Evolutionary conservation across 2,329 filamentous ascomycete species (phyloP).

Genomic region (Aspergillus clavatus): DNA sequence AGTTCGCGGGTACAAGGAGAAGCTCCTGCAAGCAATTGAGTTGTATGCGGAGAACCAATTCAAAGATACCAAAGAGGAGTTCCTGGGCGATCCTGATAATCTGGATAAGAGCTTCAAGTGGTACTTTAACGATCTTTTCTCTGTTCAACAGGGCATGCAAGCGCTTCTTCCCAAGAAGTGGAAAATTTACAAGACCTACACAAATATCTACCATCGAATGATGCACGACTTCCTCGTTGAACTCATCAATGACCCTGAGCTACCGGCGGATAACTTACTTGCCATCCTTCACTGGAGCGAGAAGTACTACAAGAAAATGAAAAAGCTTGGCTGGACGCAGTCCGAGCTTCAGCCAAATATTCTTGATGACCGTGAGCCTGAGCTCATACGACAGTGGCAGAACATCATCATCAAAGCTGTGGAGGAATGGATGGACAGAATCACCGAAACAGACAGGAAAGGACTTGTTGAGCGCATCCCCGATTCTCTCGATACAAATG

Average conservation of each 20-base stretch:
- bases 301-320: slow-evolving; percentile 95
- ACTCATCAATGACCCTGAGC: slow-evolving; percentile 76
- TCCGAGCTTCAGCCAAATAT: slow-evolving; percentile 78
- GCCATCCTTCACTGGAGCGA: slow-evolving; percentile 93
- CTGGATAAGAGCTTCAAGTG: slow-evolving; percentile 87
- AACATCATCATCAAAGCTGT: slow-evolving; percentile 92
- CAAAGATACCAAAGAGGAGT: slow-evolving; percentile 64
- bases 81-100: slow-evolving; percentile 74
- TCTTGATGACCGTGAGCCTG: slow-evolving; percentile 81
- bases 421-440: slow-evolving; percentile 96
- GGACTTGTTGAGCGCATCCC: slow-evolving; percentile 74
- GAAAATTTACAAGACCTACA: slow-evolving; percentile 89
- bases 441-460: slow-evolving; percentile 74
- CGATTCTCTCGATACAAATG: slow-evolving; percentile 78
- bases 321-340: slow-evolving; percentile 73
- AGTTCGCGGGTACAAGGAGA: slow-evolving; percentile 92
- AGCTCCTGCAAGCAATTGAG: slow-evolving; percentile 78
- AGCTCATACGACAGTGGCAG: slow-evolving; percentile 89
- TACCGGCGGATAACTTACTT: slow-evolving; percentile 81
- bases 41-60: slow-evolving; percentile 70
- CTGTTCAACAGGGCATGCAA: slow-evolving; percentile 88
- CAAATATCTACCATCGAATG: slow-evolving; percentile 81
- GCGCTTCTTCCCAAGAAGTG: slow-evolving; percentile 91
- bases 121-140: slow-evolving; percentile 97
- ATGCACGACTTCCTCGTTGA: slow-evolving; percentile 92